A percentile compares a stretch with the other conserved stretches of the same genome.
Evolutionary conservation across 352 stramenopile species (phyloP).

Genomic region (Pythium insidiosum): DNA sequence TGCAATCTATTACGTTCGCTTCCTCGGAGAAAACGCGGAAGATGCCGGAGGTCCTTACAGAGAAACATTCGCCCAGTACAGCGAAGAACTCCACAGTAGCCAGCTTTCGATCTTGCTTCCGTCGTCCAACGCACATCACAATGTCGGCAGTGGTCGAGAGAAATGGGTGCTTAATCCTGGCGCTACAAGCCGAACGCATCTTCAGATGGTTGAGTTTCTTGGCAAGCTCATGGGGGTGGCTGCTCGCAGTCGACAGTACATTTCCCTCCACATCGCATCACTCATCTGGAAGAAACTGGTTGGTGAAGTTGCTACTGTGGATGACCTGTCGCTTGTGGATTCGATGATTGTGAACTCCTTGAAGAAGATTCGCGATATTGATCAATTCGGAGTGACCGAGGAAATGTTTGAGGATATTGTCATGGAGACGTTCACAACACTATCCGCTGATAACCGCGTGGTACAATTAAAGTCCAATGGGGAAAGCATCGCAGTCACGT

Average conservation of each 20-base stretch:
- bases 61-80: constrained; percentile 81
- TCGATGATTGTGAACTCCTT: constrained; percentile 86
- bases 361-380: constrained; percentile 79
- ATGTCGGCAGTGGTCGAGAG: constrained; percentile 82
- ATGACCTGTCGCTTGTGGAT: constrained; percentile 84
- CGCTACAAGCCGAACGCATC: constrained; percentile 27
- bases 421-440: constrained; percentile 87
- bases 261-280: constrained; percentile 78
- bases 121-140: constrained; percentile 84
- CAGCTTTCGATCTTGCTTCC: constrained; percentile 86
- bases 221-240: constrained; percentile 88
- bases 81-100: constrained; percentile 65
- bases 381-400: constrained; percentile 61
- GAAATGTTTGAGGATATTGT: constrained; percentile 89
- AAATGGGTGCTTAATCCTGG: constrained; percentile 88
- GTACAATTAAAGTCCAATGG: constrained; percentile 67
- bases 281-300: constrained; percentile 90
- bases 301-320: constrained; percentile 47
- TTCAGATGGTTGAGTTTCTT: constrained; percentile 89
- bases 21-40: constrained; percentile 81
- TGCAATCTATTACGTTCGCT: constrained; percentile 80
- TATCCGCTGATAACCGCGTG: constrained; percentile 76
- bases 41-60: constrained; percentile 83
- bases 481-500: constrained; percentile 64
- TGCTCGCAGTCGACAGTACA: constrained; percentile 83